A percentile compares a stretch with the other conserved stretches of the same genome.
Conservation (phyloP, 805 yeast genomes). For the Ogataea polymorpha region DNA sequence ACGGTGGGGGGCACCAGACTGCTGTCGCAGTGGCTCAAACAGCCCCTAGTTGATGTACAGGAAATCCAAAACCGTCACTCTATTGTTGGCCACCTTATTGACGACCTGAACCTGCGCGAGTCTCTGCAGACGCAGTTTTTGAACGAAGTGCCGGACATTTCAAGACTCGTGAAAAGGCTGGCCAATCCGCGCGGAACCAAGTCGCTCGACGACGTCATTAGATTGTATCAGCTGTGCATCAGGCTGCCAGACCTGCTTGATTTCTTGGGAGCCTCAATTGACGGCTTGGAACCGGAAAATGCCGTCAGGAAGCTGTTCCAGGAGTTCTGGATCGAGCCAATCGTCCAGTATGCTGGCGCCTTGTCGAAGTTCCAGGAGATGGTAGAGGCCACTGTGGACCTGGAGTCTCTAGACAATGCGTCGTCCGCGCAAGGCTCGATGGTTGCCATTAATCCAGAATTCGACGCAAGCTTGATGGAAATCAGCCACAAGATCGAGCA, state of each 20-base stretch:
- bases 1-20: constrained; percentile 86
- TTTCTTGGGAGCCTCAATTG: constrained; percentile 43
- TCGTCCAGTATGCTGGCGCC: constrained; percentile 46
- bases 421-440: constrained; percentile 43
- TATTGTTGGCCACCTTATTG: constrained; percentile 71
- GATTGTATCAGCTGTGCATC: constrained; percentile 76
- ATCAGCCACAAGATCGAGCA: constrained; percentile 57
- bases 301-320: constrained; percentile 38
- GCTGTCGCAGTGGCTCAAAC: constrained; percentile 92
- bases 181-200: constrained; percentile 42
- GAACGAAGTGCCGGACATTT: constrained; percentile 76
- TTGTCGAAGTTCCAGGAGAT: constrained; percentile 73
- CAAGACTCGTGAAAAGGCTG: constrained; percentile 69
- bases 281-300: constrained; percentile 27
- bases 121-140: constrained; percentile 65
- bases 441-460: constrained; percentile 83
- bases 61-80: constrained; percentile 67
- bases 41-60: constrained; percentile 70
- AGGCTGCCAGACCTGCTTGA: constrained; percentile 67
- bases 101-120: constrained; percentile 64
- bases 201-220: constrained; percentile 81
- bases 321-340: constrained; percentile 55
- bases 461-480: constrained; percentile 69
- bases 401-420: constrained; percentile 75
- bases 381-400: constrained; percentile 89